Conservation (phyloP, 352 stramenopile genomes). For the Phytophthora megakarya region DNA sequence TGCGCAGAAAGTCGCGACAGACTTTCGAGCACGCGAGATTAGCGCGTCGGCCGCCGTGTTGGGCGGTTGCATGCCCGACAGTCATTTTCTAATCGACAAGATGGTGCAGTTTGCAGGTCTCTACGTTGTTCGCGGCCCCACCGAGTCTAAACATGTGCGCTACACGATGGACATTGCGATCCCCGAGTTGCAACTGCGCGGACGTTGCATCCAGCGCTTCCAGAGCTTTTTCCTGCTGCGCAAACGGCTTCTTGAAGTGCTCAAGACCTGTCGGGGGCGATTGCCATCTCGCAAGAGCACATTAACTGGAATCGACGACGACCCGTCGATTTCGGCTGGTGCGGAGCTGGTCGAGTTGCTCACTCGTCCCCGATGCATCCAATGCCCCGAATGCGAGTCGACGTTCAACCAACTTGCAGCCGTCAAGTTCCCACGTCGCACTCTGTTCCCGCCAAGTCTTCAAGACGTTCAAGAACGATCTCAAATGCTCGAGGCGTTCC, state of each 20-base stretch:
- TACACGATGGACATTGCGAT: conserved; percentile 70
- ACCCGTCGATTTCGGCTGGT: conserved; percentile 23
- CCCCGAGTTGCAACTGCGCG: conserved; percentile 47
- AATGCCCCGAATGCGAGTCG: conserved; percentile 46
- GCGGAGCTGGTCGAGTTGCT: conserved; percentile 36
- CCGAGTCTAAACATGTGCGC: conserved; percentile 53
- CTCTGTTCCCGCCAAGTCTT: conserved; percentile 47
- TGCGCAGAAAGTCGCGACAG: conserved; percentile 31
- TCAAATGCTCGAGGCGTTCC: conserved; percentile 56
- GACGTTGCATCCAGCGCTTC: conserved; percentile 62
- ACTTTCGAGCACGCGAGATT: conserved; percentile 17
- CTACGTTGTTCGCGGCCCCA: conserved; percentile 61
- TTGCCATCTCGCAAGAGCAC: conserved; percentile 23
- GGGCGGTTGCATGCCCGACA: conserved; percentile 28
- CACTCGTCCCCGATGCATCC: conserved; percentile 24
- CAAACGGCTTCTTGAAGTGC: conserved; percentile 48
- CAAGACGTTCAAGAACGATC: conserved; percentile 57
- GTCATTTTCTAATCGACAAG: conserved; percentile 45
- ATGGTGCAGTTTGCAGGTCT: conserved; percentile 56
- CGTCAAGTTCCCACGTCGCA: conserved; percentile 58
- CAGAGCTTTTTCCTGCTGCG: conserved; percentile 60
- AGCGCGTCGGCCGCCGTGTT: conserved; percentile 38
- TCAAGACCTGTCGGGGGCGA: conserved; percentile 49
- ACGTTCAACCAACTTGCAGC: conserved; percentile 44
- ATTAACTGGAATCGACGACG: conserved; percentile 8